A percentile compares a stretch with the other conserved stretches of the same genome.
These are phyloP conservation scores for Rugosomyces carneus DNA, from an alignment of 1,284 basidiomycete genomes.

Conservation along the genomic window DNA sequence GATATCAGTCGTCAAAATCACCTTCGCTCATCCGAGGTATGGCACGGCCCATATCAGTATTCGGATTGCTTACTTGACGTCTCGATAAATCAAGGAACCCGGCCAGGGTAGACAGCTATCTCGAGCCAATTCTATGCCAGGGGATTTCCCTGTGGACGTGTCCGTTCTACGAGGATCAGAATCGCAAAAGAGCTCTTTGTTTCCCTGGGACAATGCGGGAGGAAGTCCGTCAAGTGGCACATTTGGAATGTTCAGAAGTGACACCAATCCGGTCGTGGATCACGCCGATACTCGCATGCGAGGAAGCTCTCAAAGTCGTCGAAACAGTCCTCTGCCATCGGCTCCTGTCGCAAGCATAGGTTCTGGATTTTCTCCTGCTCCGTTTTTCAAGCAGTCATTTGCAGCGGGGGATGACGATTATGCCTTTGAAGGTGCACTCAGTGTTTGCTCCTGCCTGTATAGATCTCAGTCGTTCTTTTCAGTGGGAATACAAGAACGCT, in stretches of 20 bases:
- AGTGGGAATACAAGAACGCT: constrained; percentile 25
- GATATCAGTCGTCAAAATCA: constrained; percentile 1
- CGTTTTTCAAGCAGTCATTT: constrained; percentile 29
- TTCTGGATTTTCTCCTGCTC: constrained; percentile 43
- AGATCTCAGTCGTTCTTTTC: constrained; percentile 2
- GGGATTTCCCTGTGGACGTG: constrained; percentile 34
- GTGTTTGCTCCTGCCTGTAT: background rate
- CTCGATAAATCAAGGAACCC: constrained; percentile 49
- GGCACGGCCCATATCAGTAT: constrained; percentile 1
- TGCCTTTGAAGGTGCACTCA: constrained; percentile 49
- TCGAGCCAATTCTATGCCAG: constrained; percentile 43
- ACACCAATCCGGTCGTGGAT: constrained; percentile 39
- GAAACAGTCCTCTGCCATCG: constrained; percentile 43
- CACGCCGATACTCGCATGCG: constrained; percentile 46
- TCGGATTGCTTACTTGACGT: constrained; percentile 2
- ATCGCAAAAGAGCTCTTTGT: constrained; percentile 64
- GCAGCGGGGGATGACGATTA: constrained; percentile 52
- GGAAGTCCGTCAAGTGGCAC: constrained; percentile 50
- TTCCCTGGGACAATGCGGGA: constrained; percentile 79
- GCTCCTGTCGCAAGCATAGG: constrained; percentile 40
- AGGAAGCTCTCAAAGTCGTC: constrained; percentile 45
- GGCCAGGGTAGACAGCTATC: constrained; percentile 66
- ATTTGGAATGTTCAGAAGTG: constrained; percentile 35
- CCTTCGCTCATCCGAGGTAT: constrained; percentile 60
- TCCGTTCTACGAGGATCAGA: constrained; percentile 23